Conservation (phyloP, 805 yeast genomes). For the Saccharomycopsis fibuligera region DNA sequence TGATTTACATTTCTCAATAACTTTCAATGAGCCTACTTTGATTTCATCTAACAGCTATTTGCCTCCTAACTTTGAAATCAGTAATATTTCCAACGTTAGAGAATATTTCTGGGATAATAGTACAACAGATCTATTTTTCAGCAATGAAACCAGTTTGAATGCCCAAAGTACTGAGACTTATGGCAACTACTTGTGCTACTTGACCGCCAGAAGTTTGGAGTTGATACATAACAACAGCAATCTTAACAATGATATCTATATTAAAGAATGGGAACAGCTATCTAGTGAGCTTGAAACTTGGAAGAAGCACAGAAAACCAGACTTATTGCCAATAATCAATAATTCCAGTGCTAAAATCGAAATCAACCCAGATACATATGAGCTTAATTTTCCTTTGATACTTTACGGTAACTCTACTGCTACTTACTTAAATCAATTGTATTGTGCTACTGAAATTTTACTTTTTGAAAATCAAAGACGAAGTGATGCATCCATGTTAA, state of each 20-base stretch:
- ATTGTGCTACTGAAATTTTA: slow-evolving; percentile 4
- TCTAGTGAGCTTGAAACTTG: slow-evolving; percentile 4
- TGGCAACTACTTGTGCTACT: slow-evolving; percentile 9
- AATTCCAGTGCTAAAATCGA: slow-evolving; percentile 9
- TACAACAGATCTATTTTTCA: too few species aligned
- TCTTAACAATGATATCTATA: not conserved
- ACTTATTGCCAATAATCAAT: slow-evolving; percentile 7
- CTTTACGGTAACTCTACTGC: not conserved
- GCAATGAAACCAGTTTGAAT: too few species aligned
- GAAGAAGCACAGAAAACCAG: slow-evolving; percentile 9
- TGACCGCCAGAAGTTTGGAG: slow-evolving; percentile 7
- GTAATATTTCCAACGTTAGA: not conserved
- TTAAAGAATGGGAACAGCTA: slow-evolving; percentile 8
- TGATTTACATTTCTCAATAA: slow-evolving; percentile 14
- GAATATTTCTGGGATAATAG: not conserved
- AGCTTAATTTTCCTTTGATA: slow-evolving; percentile 13
- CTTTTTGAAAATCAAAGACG: slow-evolving; percentile 2
- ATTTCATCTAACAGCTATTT: not conserved
- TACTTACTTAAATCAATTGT: slow-evolving; percentile 10
- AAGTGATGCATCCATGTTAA: too few species aligned
- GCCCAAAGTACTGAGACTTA: slow-evolving; percentile 1
- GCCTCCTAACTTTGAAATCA: not conserved
- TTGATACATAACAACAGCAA: not conserved
- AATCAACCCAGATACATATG: not conserved
- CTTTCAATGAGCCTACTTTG: slow-evolving; percentile 5